A percentile compares a stretch with the other conserved stretches of the same genome.
These are phyloP conservation scores for Volutella citrinella DNA, from an alignment of 2,329 filamentous ascomycete species.

Conservation along the genomic window DNA sequence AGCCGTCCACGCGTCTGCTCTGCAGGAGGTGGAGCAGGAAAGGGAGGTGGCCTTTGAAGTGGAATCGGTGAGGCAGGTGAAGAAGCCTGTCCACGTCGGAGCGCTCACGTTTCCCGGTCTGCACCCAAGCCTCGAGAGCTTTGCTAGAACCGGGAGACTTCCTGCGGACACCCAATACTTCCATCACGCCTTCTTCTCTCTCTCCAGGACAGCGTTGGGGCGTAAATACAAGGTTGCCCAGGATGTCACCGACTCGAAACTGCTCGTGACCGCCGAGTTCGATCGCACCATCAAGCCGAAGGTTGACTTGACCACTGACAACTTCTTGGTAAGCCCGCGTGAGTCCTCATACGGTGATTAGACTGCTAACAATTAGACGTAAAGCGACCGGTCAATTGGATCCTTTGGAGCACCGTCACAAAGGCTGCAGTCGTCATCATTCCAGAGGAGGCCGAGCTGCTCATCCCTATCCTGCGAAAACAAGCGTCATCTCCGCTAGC, in stretches of 20 bases:
- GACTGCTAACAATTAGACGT: conserved; percentile 6
- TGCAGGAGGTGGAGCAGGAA: conserved; percentile 59
- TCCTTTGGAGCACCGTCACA: conserved; percentile 50
- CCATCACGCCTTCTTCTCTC: conserved; percentile 36
- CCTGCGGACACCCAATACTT: conserved; percentile 28
- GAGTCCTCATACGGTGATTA: too few species aligned
- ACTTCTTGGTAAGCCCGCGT: conserved; percentile 23
- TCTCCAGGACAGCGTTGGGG: conserved; percentile 31
- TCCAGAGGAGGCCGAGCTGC: conserved; percentile 57
- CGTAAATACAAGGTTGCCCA: conserved; percentile 30
- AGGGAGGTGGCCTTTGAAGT: conserved; percentile 57
- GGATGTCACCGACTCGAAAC: conserved; percentile 15
- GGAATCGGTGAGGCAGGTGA: conserved; percentile 53
- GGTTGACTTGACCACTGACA: conserved; percentile 17
- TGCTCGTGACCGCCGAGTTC: conserved; percentile 31
- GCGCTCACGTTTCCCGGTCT: conserved; percentile 44
- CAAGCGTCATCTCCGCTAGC: conserved; percentile 1
- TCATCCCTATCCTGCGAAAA: conserved; percentile 44
- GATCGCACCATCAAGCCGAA: conserved; percentile 19
- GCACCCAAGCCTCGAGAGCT: conserved; percentile 44
- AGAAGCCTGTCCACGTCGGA: conserved; percentile 42
- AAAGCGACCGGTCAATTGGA: conserved; percentile 53
- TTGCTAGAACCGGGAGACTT: conserved; percentile 45
- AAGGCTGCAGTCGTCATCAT: conserved; percentile 54
- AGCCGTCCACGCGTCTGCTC: conserved; percentile 44